phyloP scores from a whole-genome alignment of 257 asterid species.

The Penstemon davidsonii region DNA sequence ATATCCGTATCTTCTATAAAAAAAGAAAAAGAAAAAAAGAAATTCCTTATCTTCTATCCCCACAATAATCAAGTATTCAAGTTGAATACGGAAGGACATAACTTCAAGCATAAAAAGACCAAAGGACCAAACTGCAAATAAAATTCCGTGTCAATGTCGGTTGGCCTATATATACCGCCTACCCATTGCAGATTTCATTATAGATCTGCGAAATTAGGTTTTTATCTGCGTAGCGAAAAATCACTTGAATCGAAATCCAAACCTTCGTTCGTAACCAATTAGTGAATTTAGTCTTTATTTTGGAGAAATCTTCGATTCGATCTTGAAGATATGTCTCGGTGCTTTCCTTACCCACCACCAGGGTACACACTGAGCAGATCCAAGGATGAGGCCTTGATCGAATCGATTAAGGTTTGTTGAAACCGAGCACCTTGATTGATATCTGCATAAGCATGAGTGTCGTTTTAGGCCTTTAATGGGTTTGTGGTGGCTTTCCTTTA shows the following conservation, averaged over 20 bases:
- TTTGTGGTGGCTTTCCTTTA: constrained; percentile 23
- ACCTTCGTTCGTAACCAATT: too few relatives aligned
- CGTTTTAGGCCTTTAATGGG: constrained; percentile 32
- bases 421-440: constrained; percentile 52
- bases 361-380: constrained; percentile 61
- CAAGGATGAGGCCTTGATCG: constrained; percentile 81
- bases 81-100: background rate
- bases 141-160: constrained; percentile 36
- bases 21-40: too few relatives aligned
- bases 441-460: constrained; percentile 33
- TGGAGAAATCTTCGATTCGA: constrained; percentile 32
- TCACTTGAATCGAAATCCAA: background rate
- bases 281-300: background rate
- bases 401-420: constrained; percentile 93
- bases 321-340: constrained; percentile 71
- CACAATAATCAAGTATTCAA: too few relatives aligned
- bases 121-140: constrained; percentile 30
- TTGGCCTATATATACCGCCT: constrained; percentile 42
- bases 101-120: background rate
- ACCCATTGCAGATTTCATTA: background rate
- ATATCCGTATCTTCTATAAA: too few relatives aligned
- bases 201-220: background rate
- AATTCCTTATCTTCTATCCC: too few relatives aligned
- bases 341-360: constrained; percentile 89
- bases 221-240: constrained; percentile 1